These are phyloP conservation scores for Kuraishia floccosa DNA, from an alignment of 805 yeast species.

Conservation along the genomic window DNA sequence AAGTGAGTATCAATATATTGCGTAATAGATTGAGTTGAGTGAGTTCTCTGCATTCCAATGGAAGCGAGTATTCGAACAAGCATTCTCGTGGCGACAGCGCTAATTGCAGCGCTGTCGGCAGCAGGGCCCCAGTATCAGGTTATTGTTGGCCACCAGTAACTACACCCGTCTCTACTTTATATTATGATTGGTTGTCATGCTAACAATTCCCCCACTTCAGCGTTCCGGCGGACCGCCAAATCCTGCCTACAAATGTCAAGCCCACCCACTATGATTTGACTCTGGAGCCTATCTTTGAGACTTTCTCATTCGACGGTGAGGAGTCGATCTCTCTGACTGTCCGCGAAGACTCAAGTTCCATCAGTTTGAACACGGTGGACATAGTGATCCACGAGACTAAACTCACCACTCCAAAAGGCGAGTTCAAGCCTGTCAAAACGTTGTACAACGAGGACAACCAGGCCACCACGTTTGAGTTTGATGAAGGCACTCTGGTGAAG, in stretches of 20 bases:
- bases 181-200: neutral
- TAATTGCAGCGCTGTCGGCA: too few relatives aligned
- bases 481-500: slow-evolving; percentile 20
- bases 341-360: slow-evolving; percentile 29
- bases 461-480: slow-evolving; percentile 26
- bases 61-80: too few relatives aligned
- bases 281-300: slow-evolving; percentile 47
- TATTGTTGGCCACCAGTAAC: neutral
- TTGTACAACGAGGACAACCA: slow-evolving; percentile 22
- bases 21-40: too few relatives aligned
- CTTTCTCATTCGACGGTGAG: slow-evolving; percentile 48
- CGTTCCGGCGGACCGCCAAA: slow-evolving; percentile 8
- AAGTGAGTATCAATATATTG: too few relatives aligned
- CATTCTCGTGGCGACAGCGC: too few relatives aligned
- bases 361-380: slow-evolving; percentile 54
- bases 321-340: slow-evolving; percentile 44
- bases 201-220: neutral
- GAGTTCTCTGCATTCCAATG: too few relatives aligned
- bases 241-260: slow-evolving; percentile 55
- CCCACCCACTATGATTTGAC: slow-evolving; percentile 63
- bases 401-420: slow-evolving; percentile 14
- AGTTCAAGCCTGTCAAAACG: slow-evolving; percentile 12
- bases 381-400: slow-evolving; percentile 45
- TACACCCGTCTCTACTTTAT: neutral
- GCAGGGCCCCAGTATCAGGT: too few relatives aligned